Percentiles rank a stretch among this genome's conserved stretches.
Conservation (phyloP, 1,284 basidiomycete species). For the Ceratobasidium sp. region DNA sequence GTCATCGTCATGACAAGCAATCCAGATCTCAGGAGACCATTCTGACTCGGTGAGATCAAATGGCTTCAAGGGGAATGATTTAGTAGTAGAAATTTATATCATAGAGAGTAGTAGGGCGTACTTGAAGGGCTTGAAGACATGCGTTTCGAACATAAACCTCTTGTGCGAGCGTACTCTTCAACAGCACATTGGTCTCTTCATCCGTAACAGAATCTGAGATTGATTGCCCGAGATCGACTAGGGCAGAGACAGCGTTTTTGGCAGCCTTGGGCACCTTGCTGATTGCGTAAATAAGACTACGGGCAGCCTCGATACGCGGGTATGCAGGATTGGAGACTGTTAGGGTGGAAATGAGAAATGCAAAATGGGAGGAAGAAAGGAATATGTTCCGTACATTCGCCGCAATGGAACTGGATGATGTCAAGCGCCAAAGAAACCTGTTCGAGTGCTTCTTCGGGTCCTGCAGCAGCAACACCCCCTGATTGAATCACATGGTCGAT, state of each 20-base stretch:
- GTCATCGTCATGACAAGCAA: constrained; percentile 91
- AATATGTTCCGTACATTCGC: constrained; percentile 73
- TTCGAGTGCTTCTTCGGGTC: constrained; percentile 80
- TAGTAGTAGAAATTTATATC: too few relatives aligned
- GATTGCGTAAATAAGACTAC: constrained; percentile 78
- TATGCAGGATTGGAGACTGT: constrained; percentile 72
- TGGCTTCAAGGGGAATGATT: constrained; percentile 65
- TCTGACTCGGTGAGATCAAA: constrained; percentile 95
- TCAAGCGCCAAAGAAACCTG: constrained; percentile 87
- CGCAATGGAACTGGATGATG: constrained; percentile 85
- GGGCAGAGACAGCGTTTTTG: constrained; percentile 84
- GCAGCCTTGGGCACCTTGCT: constrained; percentile 80
- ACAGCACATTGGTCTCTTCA: constrained; percentile 71
- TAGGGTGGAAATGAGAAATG: neutral
- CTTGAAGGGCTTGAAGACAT: constrained; percentile 90
- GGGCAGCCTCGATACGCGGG: constrained; percentile 75
- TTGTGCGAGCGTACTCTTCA: constrained; percentile 81
- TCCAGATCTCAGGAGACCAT: constrained; percentile 89
- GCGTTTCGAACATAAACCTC: constrained; percentile 91
- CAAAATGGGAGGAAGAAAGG: neutral
- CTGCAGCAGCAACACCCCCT: constrained; percentile 71
- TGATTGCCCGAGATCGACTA: constrained; percentile 85
- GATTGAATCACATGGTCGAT: constrained; percentile 72
- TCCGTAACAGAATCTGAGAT: constrained; percentile 71
- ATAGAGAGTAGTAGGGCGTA: too few relatives aligned